Evolutionary conservation across 257 asterid species (phyloP).

Genomic region (Penstemon eatonii): DNA sequence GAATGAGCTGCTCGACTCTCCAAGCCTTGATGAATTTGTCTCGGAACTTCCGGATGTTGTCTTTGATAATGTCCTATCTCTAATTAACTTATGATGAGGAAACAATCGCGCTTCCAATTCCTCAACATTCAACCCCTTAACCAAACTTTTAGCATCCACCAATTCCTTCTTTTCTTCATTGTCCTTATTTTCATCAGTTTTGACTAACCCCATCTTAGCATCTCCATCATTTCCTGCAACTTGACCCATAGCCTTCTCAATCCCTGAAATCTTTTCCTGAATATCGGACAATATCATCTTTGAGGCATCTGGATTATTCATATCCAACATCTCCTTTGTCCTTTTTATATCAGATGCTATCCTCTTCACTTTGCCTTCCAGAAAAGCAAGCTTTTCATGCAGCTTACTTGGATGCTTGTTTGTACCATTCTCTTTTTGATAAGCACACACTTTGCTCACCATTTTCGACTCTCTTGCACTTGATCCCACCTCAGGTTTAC

Average conservation of each 20-base stretch:
- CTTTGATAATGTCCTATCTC: slow-evolving; percentile 55
- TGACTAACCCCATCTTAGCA: slow-evolving; percentile 23
- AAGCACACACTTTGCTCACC: slow-evolving; percentile 32
- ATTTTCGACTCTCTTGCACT: slow-evolving; percentile 39
- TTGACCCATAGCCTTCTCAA: slow-evolving; percentile 71
- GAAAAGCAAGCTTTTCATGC: slow-evolving; percentile 72
- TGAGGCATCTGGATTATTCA: slow-evolving; percentile 65
- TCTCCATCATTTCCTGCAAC: slow-evolving; percentile 41
- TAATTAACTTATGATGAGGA: slow-evolving; percentile 76
- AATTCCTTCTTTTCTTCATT: slow-evolving; percentile 25
- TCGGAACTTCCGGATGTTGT: slow-evolving; percentile 30
- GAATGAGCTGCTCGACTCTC: slow-evolving; percentile 30
- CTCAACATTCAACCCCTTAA: slow-evolving; percentile 56
- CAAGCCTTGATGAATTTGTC: slow-evolving; percentile 17
- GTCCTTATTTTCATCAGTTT: slow-evolving; percentile 25
- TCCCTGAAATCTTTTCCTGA: slow-evolving; percentile 72
- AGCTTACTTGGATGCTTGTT: slow-evolving; percentile 61
- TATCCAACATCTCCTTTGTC: slow-evolving; percentile 72
- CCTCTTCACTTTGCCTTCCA: slow-evolving; percentile 84
- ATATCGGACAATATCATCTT: slow-evolving; percentile 62
- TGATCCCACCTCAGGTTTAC: slow-evolving; percentile 29
- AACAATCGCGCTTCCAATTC: slow-evolving; percentile 66
- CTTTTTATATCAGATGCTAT: slow-evolving; percentile 75
- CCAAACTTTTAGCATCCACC: slow-evolving; percentile 37
- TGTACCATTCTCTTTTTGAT: slow-evolving; percentile 34